Percentiles rank a stretch among this genome's conserved stretches.
Evolutionary conservation across 106 monocot species (phyloP).

Genomic region (Ottelia alismoides): DNA sequence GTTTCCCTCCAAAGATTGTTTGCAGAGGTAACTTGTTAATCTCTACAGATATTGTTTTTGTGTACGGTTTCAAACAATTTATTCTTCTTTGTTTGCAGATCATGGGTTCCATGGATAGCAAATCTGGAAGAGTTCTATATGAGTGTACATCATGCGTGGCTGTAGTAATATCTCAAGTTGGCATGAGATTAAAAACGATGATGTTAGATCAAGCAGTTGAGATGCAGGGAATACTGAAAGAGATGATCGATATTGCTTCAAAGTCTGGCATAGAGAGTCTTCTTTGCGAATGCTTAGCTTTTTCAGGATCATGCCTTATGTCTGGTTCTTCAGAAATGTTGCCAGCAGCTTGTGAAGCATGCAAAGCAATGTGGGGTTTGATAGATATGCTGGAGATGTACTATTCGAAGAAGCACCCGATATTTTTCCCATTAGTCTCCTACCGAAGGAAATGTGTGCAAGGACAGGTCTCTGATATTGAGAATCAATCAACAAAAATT

Average conservation of each 20-base stretch:
- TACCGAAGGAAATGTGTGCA: constrained; percentile 15
- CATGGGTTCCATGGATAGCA: constrained; percentile 26
- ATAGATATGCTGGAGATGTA: constrained; percentile 61
- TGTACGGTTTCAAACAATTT: background rate
- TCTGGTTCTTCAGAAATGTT: constrained; percentile 74
- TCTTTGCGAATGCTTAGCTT: constrained; percentile 41
- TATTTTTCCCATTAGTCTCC: constrained; percentile 45
- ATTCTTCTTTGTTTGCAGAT: constrained; percentile 30
- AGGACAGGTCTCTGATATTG: constrained; percentile 13
- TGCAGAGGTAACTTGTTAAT: constrained; percentile 37
- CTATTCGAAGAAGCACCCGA: constrained; percentile 21
- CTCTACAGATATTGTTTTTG: background rate
- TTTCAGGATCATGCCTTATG: constrained; percentile 53
- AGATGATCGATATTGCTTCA: constrained; percentile 50
- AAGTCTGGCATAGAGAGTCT: constrained; percentile 37
- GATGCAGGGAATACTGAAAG: constrained; percentile 31
- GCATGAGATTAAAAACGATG: constrained; percentile 33
- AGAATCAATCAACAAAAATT: constrained; percentile 25
- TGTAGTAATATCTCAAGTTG: constrained; percentile 64
- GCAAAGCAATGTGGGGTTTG: constrained; percentile 82
- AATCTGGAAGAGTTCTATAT: constrained; percentile 69
- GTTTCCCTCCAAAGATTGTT: constrained; percentile 41
- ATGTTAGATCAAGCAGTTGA: constrained; percentile 21
- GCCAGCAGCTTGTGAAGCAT: constrained; percentile 94
- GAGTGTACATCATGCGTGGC: constrained; percentile 79